Percentiles rank a stretch among this genome's conserved stretches.
These are phyloP conservation scores for Phytophthora nicotianae DNA, from an alignment of 352 stramenopile genomes.

Conservation along the genomic window DNA sequence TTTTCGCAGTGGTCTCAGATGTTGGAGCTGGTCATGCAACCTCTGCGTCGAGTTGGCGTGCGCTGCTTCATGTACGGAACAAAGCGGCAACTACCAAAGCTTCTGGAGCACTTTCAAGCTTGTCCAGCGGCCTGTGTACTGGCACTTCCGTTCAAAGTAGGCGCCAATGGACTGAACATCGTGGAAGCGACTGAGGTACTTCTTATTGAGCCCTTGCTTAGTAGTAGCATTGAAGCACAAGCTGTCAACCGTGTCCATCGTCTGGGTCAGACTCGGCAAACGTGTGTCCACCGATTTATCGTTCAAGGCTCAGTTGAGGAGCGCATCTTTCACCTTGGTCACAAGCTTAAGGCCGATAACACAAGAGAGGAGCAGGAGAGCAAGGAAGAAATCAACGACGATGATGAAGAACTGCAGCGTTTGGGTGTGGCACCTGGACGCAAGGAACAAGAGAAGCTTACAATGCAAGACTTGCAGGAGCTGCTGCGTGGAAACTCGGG, in stretches of 20 bases:
- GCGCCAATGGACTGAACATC: constrained; percentile 92
- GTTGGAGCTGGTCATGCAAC: constrained; percentile 39
- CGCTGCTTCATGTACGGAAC: constrained; percentile 74
- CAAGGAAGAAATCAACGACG: constrained; percentile 14
- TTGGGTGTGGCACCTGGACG: constrained; percentile 46
- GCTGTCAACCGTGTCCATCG: constrained; percentile 92
- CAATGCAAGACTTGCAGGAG: constrained; percentile 52
- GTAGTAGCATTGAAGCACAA: constrained; percentile 83
- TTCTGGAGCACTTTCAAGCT: constrained; percentile 61
- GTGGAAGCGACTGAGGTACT: constrained; percentile 92
- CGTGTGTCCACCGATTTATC: constrained; percentile 90
- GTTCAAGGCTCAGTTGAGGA: constrained; percentile 90
- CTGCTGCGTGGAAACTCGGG: constrained; percentile 40
- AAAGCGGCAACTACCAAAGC: constrained; percentile 54
- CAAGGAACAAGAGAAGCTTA: constrained; percentile 64
- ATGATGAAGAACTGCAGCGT: constrained; percentile 24
- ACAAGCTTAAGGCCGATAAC: constrained; percentile 6
- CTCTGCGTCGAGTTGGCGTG: constrained; percentile 51
- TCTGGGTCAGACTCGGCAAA: constrained; percentile 87
- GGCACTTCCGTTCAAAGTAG: constrained; percentile 85
- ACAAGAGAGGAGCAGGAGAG: neutral
- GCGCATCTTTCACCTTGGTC: constrained; percentile 66
- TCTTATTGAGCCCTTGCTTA: constrained; percentile 92
- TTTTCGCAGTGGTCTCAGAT: constrained; percentile 94
- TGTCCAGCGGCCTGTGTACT: constrained; percentile 63